Conservation (phyloP, 495 filamentous ascomycete genomes). For the Viridothelium virens region DNA sequence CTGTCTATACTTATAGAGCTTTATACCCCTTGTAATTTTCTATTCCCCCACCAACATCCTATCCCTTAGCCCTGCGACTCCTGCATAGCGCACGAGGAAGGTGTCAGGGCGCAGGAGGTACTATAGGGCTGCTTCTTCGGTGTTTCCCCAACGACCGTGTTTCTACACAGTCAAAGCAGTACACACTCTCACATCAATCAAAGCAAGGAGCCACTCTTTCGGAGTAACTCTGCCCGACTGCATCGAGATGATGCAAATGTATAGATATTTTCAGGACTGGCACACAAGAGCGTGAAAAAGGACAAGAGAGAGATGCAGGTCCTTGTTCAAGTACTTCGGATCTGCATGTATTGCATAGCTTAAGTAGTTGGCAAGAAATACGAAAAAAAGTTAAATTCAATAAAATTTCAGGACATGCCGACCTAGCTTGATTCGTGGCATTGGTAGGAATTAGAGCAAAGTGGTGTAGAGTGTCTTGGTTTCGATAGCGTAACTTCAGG, state of each 20-base stretch:
- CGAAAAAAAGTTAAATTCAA: constrained; percentile 2
- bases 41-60: neutral
- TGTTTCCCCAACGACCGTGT: neutral
- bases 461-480: no score
- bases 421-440: neutral
- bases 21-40: constrained; percentile 10
- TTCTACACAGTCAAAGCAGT: neutral
- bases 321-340: neutral
- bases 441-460: no score
- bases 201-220: neutral
- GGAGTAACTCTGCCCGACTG: neutral
- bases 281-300: neutral
- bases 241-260: neutral
- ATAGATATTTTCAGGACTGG: neutral
- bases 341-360: neutral
- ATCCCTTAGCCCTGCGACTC: neutral
- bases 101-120: neutral
- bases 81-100: constrained; percentile 6
- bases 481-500: no score
- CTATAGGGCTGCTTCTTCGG: neutral
- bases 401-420: neutral
- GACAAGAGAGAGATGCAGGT: neutral
- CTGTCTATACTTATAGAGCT: constrained; percentile 9
- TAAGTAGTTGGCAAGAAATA: neutral
- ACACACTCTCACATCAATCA: neutral